These are phyloP conservation scores for Viola pubescens DNA, from an alignment of 441 rosid genomes.

Conservation along the genomic window DNA sequence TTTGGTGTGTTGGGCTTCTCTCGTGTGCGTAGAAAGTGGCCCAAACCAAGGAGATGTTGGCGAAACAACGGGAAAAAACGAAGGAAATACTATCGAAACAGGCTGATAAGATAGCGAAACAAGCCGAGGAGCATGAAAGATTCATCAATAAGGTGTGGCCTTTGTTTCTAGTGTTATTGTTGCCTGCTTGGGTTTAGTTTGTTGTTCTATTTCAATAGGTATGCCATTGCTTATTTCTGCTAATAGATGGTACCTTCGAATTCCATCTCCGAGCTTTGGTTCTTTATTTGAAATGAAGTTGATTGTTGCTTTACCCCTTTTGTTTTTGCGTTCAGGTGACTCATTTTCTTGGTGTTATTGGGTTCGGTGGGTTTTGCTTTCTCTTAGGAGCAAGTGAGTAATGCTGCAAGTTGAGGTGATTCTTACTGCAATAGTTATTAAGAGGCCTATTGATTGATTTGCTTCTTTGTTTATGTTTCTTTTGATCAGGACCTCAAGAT, in stretches of 20 bases:
- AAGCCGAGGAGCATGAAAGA: constrained; percentile 86
- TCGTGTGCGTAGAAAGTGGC: constrained; percentile 47
- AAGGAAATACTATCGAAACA: constrained; percentile 79
- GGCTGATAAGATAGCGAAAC: constrained; percentile 86
- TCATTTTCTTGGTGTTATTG: constrained; percentile 84
- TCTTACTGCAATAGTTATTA: too few species aligned
- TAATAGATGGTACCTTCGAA: not conserved
- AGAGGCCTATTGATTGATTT: not conserved
- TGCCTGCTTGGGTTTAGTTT: not conserved
- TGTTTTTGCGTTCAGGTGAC: constrained; percentile 51
- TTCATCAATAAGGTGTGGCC: constrained; percentile 61
- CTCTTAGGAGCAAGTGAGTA: constrained; percentile 86
- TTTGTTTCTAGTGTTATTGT: not conserved
- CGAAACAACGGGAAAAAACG: constrained; percentile 72
- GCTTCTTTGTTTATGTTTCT: constrained; percentile 5
- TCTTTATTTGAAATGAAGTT: not conserved
- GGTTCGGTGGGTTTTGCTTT: constrained; percentile 87
- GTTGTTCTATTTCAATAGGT: not conserved
- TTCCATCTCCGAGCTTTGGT: constrained; percentile 1
- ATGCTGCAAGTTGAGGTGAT: constrained; percentile 3
- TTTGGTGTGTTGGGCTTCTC: constrained; percentile 14
- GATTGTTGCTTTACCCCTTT: not conserved
- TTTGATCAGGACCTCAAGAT: constrained; percentile 73
- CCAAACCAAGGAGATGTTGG: constrained; percentile 67
- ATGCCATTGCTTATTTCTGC: not conserved